A percentile compares a stretch with the other conserved stretches of the same genome.
Evolutionary conservation across 306 rosid genomes (phyloP).

Genomic region (Rubus parviflorus): DNA sequence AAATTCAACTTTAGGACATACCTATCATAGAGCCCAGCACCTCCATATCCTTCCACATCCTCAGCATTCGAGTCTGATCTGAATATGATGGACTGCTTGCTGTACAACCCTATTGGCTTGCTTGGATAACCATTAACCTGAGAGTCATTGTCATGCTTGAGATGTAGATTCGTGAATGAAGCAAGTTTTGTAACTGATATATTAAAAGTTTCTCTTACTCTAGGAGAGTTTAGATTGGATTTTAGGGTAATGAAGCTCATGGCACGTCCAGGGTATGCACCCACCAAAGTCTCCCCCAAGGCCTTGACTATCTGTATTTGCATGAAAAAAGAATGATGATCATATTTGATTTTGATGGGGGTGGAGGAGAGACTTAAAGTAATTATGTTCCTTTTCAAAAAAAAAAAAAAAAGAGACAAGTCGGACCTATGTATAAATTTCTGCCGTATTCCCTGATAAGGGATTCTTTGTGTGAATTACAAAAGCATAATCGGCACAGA

Average conservation of each 20-base stretch:
- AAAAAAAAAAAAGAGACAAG: too few relatives aligned
- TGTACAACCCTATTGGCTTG: conserved; percentile 33
- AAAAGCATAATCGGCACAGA: conserved; percentile 38
- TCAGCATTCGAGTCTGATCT: conserved; percentile 44
- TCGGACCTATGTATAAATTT: conserved; percentile 37
- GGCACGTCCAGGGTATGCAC: conserved; percentile 37
- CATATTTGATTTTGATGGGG: neutral
- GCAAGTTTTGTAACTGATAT: neutral
- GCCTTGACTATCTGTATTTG: conserved; percentile 39
- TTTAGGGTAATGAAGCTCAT: conserved; percentile 36
- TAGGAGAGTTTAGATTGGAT: conserved; percentile 26
- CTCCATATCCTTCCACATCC: conserved; percentile 47
- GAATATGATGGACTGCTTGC: conserved; percentile 36
- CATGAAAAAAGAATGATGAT: conserved; percentile 3
- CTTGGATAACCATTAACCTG: conserved; percentile 35
- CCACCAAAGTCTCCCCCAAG: conserved; percentile 39
- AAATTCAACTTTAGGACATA: conserved; percentile 10
- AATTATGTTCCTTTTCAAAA: too few relatives aligned
- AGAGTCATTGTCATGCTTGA: conserved; percentile 14
- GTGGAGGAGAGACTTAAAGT: neutral
- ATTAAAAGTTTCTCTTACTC: conserved; percentile 21
- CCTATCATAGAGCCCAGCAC: conserved; percentile 48
- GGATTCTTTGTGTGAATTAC: conserved; percentile 31
- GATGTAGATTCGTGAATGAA: neutral
- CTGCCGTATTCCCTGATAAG: conserved; percentile 16